Conservation (phyloP, 441 rosid genomes). For the Arabidopsis lyrata region DNA sequence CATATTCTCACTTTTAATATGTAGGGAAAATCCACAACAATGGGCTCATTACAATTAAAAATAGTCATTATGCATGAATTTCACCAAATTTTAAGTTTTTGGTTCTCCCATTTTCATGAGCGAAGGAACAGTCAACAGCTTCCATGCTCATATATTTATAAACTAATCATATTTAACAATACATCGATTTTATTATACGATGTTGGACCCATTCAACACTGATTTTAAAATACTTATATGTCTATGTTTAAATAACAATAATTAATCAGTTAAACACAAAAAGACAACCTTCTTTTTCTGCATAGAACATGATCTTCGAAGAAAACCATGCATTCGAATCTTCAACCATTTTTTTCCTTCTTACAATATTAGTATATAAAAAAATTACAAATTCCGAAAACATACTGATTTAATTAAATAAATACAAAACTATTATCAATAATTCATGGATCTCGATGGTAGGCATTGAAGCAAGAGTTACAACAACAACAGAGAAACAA, state of each 20-base stretch:
- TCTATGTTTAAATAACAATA: background rate
- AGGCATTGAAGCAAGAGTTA: constrained; percentile 46
- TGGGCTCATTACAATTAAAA: constrained; percentile 10
- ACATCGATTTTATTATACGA: background rate
- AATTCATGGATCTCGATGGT: constrained; percentile 34
- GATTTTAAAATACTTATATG: background rate
- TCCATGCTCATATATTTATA: constrained; percentile 13
- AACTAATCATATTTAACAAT: background rate
- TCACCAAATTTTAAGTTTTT: constrained; percentile 33
- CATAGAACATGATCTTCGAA: constrained; percentile 44
- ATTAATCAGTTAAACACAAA: constrained; percentile 33
- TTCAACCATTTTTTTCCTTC: constrained; percentile 18
- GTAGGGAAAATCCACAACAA: constrained; percentile 10
- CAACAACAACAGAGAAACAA: constrained; percentile 56
- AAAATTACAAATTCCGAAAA: constrained; percentile 2
- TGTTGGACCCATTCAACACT: constrained; percentile 25
- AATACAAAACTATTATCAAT: constrained; percentile 14
- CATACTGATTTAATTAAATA: constrained; percentile 7
- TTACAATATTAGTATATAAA: background rate
- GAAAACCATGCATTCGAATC: constrained; percentile 49
- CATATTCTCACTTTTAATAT: background rate
- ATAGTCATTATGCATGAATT: constrained; percentile 36
- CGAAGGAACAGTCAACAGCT: constrained; percentile 37
- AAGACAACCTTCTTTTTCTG: constrained; percentile 49
- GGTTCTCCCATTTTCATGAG: constrained; percentile 16